These are phyloP conservation scores for Camellia granthamiana DNA, from an alignment of 148 eudicot species.

Conservation along the genomic window DNA sequence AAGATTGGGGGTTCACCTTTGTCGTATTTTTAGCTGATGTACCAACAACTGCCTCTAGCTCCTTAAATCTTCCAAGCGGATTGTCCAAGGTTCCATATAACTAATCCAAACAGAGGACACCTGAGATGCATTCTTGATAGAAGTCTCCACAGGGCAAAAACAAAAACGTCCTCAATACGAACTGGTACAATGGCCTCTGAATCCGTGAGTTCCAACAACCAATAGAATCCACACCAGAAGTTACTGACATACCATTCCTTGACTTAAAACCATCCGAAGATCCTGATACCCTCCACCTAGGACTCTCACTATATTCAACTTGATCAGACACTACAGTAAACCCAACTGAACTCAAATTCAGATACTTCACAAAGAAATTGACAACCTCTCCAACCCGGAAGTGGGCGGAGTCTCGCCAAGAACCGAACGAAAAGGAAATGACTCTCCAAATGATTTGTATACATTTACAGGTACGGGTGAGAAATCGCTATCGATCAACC, in stretches of 20 bases:
- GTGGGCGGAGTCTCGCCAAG: neutral
- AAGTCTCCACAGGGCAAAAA: conserved; percentile 47
- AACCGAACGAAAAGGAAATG: conserved; percentile 26
- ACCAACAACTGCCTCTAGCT: too few species aligned
- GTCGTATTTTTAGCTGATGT: too few species aligned
- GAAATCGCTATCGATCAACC: conserved; percentile 89
- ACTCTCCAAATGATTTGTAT: conserved; percentile 66
- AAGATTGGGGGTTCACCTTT: too few species aligned
- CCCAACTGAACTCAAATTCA: too few species aligned
- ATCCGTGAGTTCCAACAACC: conserved; percentile 62
- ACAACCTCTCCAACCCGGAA: too few species aligned
- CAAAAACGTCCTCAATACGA: conserved; percentile 74
- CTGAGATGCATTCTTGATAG: neutral
- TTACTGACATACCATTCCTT: conserved; percentile 31
- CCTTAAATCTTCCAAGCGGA: too few species aligned
- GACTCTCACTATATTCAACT: too few species aligned
- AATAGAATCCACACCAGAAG: conserved; percentile 36
- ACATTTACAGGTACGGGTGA: conserved; percentile 64
- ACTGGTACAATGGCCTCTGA: conserved; percentile 87
- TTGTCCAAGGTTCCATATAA: too few species aligned
- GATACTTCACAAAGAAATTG: too few species aligned
- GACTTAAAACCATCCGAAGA: too few species aligned
- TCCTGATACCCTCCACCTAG: too few species aligned
- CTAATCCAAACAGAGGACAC: neutral
- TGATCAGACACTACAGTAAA: too few species aligned